Conservation (phyloP, 2,329 filamentous ascomycete species). For the Monosporascus sp. region DNA sequence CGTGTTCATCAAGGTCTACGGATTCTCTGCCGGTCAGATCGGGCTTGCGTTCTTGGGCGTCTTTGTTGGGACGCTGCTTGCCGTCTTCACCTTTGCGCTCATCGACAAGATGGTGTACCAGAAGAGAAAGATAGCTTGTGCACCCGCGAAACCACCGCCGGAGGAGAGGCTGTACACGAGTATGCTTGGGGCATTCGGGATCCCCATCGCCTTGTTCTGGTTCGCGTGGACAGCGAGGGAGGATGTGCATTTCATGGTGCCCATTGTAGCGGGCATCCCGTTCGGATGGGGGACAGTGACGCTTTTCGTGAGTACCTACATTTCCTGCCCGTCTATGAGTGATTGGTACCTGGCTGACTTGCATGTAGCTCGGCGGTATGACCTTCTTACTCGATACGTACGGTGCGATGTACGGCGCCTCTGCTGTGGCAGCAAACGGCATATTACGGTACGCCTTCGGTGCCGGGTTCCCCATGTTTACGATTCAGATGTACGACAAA, state of each 20-base stretch:
- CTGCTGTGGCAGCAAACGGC: slow-evolving; percentile 63
- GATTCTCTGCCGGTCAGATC: slow-evolving; percentile 35
- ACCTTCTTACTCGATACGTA: slow-evolving; percentile 7
- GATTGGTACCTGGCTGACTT: not conserved
- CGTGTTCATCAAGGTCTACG: slow-evolving; percentile 38
- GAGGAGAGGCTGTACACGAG: slow-evolving; percentile 54
- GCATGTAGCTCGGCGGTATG: slow-evolving; percentile 36
- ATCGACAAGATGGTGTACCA: slow-evolving; percentile 39
- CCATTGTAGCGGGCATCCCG: slow-evolving; percentile 44
- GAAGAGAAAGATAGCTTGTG: slow-evolving; percentile 23
- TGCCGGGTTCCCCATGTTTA: slow-evolving; percentile 56
- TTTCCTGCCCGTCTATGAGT: not conserved
- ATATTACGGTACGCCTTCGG: slow-evolving; percentile 55
- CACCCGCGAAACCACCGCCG: slow-evolving; percentile 35
- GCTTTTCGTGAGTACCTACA: slow-evolving; percentile 43
- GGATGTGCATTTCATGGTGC: slow-evolving; percentile 44
- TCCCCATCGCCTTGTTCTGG: slow-evolving; percentile 53
- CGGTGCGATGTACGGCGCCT: slow-evolving; percentile 61
- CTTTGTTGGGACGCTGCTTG: slow-evolving; percentile 38
- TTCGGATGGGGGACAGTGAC: slow-evolving; percentile 57
- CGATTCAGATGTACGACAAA: slow-evolving; percentile 44
- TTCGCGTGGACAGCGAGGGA: slow-evolving; percentile 50
- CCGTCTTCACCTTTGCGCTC: slow-evolving; percentile 34
- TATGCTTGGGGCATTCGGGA: slow-evolving; percentile 50
- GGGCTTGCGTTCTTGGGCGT: slow-evolving; percentile 40